Conservation (phyloP, 1,284 basidiomycete genomes). For the Ceratobasidium sp. region DNA sequence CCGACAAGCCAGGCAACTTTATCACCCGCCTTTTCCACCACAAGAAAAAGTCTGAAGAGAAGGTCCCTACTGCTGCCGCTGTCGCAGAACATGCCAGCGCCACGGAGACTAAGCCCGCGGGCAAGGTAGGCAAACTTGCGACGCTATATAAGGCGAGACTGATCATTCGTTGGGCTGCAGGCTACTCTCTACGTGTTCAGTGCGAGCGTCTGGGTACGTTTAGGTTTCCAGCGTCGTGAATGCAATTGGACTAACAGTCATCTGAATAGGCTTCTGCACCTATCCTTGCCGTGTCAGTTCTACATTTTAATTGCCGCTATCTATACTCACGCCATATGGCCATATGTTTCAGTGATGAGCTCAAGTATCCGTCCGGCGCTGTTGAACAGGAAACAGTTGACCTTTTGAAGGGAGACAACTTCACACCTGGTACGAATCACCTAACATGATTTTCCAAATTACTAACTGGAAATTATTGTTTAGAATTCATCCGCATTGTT, state of each 20-base stretch:
- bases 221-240: not conserved
- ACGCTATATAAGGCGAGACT: not conserved
- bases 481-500: conserved; percentile 49
- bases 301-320: not conserved
- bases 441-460: not conserved
- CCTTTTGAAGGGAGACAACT: conserved; percentile 62
- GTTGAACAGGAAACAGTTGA: conserved; percentile 10
- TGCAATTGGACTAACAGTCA: not conserved
- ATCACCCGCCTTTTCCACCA: conserved; percentile 30
- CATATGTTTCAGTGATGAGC: conserved; percentile 21
- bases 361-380: conserved; percentile 14
- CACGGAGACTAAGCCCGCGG: not conserved
- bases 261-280: conserved; percentile 58
- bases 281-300: conserved; percentile 58
- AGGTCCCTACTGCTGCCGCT: conserved; percentile 13
- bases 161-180: conserved; percentile 41
- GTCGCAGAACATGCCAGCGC: not conserved
- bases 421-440: conserved; percentile 53
- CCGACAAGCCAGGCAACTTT: conserved; percentile 26
- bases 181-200: conserved; percentile 56
- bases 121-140: not conserved
- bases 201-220: conserved; percentile 45
- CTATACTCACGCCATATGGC: not conserved
- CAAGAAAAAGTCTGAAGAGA: conserved; percentile 32
- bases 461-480: conserved; percentile 54